A percentile compares a stretch with the other conserved stretches of the same genome.
Conservation (phyloP, 371 early-diverging fungal genomes). For the Mucor mucedo region DNA sequence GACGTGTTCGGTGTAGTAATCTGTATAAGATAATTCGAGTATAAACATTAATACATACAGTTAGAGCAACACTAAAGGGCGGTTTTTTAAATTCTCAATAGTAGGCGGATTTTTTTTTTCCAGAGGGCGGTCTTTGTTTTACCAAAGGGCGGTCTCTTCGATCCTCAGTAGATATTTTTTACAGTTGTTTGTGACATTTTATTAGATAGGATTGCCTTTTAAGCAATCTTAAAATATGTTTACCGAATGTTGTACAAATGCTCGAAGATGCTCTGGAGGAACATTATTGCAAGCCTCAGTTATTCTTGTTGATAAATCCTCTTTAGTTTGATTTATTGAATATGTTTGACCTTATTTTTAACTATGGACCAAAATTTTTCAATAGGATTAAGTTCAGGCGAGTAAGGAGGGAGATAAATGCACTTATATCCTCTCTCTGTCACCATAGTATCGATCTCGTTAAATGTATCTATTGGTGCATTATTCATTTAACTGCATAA, state of each 20-base stretch:
- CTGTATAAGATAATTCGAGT: no score
- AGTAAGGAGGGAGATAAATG: slow-evolving; percentile 16
- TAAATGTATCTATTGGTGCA: slow-evolving; percentile 16
- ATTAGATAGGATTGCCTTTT: slow-evolving; percentile 6
- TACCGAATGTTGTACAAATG: slow-evolving; percentile 8
- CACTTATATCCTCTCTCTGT: slow-evolving; percentile 7
- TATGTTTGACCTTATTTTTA: slow-evolving; percentile 8
- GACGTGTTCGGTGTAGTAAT: no score
- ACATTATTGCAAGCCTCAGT: slow-evolving; percentile 5
- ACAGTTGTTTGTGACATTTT: no score
- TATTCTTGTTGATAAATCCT: slow-evolving; percentile 2
- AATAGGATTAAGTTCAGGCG: slow-evolving; percentile 16
- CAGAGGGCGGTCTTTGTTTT: no score
- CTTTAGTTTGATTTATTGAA: neutral
- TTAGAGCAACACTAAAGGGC: slow-evolving; percentile 2
- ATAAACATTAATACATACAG: neutral
- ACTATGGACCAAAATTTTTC: slow-evolving; percentile 2
- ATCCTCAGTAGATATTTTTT: no score
- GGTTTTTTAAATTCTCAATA: no score
- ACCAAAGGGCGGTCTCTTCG: no score
- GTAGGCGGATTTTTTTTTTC: no score
- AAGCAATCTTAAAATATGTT: slow-evolving; percentile 10
- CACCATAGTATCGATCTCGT: slow-evolving; percentile 4
- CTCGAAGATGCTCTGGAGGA: neutral
- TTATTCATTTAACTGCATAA: neutral